phyloP scores from a whole-genome alignment of 2,329 filamentous ascomycete species.

The Pseudopyricularia cyperi region DNA sequence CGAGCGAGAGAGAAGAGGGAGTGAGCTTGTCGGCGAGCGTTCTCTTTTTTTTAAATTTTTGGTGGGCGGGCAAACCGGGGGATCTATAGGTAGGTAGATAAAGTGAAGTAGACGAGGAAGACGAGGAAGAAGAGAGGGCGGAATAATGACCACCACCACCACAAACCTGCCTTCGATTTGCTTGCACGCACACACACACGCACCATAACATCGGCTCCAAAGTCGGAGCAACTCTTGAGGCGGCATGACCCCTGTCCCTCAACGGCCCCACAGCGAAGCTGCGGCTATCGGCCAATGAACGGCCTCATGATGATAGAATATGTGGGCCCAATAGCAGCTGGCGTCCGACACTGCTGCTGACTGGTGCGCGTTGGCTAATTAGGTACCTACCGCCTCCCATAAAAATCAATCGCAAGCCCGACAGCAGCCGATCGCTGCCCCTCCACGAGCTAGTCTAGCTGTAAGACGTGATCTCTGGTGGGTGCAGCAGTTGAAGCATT shows the following conservation, averaged over 20 bases:
- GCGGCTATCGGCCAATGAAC: not conserved
- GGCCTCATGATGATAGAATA: not conserved
- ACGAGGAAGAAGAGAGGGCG: not conserved
- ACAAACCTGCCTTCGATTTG: not conserved
- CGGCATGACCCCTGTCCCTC: not conserved
- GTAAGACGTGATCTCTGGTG: not conserved
- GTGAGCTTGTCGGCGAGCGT: not conserved
- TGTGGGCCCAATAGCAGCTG: not conserved
- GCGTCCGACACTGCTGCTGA: not conserved
- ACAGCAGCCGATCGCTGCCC: not conserved
- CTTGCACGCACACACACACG: not conserved
- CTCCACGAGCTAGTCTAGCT: not conserved
- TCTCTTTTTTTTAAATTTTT: not conserved
- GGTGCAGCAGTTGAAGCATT: too few relatives aligned
- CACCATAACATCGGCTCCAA: not conserved
- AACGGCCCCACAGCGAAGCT: not conserved
- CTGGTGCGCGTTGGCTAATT: not conserved
- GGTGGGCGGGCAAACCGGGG: too few relatives aligned
- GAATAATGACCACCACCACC: not conserved
- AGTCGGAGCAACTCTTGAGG: not conserved
- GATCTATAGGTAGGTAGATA: too few relatives aligned
- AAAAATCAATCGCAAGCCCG: not conserved
- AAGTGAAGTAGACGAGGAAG: not conserved
- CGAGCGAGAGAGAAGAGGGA: not conserved
- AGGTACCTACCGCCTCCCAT: not conserved